These are phyloP conservation scores for Trypethelium eluteriae DNA, from an alignment of 495 filamentous ascomycete genomes.

Conservation along the genomic window DNA sequence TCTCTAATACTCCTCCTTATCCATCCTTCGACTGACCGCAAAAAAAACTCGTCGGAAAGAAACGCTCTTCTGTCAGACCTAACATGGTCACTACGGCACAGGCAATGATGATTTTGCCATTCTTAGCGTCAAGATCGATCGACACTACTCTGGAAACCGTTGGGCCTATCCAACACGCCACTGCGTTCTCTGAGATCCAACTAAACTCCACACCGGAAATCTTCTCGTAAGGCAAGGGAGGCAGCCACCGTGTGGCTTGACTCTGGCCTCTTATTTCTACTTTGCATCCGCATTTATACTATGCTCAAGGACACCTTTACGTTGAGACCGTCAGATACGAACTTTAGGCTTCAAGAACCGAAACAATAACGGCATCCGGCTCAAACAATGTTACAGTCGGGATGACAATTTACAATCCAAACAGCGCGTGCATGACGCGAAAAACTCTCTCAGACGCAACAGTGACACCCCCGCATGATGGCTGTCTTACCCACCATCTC, in stretches of 20 bases:
- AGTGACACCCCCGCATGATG: constrained; percentile 7
- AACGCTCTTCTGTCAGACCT: neutral
- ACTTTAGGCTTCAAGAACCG: neutral
- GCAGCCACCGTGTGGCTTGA: constrained; percentile 9
- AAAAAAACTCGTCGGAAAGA: neutral
- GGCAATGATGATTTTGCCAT: neutral
- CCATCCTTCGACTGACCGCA: neutral
- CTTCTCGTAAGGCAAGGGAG: neutral
- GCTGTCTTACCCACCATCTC: neutral
- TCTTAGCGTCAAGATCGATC: no score
- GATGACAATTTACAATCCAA: neutral
- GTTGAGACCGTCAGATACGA: neutral
- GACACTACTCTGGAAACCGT: neutral
- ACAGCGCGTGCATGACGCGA: neutral
- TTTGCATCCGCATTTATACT: no score
- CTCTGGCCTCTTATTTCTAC: neutral
- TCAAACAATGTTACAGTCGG: neutral
- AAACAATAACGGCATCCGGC: neutral
- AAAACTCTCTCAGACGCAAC: neutral
- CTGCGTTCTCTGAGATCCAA: constrained; percentile 3
- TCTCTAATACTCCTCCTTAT: neutral
- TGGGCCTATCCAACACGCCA: neutral
- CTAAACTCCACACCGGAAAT: constrained; percentile 6
- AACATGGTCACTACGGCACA: constrained; percentile 1
- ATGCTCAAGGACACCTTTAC: no score